A percentile compares a stretch with the other conserved stretches of the same genome.
Conservation (phyloP, 352 stramenopile genomes). For the Phytophthora multivora region DNA sequence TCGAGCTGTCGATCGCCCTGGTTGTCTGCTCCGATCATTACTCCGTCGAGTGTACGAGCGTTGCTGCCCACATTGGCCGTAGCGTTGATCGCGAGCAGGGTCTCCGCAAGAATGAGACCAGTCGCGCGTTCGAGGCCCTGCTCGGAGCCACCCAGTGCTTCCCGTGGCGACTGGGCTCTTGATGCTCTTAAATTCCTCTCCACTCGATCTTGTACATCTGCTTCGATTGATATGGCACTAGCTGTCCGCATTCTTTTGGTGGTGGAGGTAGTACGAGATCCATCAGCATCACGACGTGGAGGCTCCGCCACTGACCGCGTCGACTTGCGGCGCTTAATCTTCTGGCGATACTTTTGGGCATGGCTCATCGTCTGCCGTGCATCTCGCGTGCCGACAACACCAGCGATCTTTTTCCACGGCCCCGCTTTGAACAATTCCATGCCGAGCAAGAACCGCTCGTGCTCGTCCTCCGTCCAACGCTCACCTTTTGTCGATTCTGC, state of each 20-base stretch:
- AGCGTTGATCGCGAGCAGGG: conserved; percentile 1
- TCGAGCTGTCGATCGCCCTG: conserved; percentile 6
- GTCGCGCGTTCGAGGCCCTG: background rate
- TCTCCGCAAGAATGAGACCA: conserved; percentile 22
- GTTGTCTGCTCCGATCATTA: conserved; percentile 14
- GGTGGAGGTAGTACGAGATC: background rate
- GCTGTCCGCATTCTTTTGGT: conserved; percentile 24
- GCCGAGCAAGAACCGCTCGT: conserved; percentile 52
- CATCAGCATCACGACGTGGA: background rate
- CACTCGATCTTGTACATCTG: conserved; percentile 13
- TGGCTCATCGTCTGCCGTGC: conserved; percentile 61
- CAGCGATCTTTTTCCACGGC: conserved; percentile 53
- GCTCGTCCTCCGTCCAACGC: conserved; percentile 52
- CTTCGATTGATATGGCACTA: background rate
- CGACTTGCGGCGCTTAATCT: conserved; percentile 45
- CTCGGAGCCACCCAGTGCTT: conserved; percentile 9
- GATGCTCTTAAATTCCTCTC: conserved; percentile 2
- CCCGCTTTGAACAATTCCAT: conserved; percentile 53
- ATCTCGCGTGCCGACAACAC: conserved; percentile 51
- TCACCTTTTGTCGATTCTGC: conserved; percentile 31
- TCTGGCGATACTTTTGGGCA: conserved; percentile 61
- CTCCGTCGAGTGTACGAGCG: conserved; percentile 3
- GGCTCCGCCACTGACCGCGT: background rate
- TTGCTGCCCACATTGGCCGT: background rate
- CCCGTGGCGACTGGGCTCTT: conserved; percentile 21